Evolutionary conservation across 2,329 filamentous ascomycete genomes (phyloP).

Genomic region (Fusarium incarnatum): DNA sequence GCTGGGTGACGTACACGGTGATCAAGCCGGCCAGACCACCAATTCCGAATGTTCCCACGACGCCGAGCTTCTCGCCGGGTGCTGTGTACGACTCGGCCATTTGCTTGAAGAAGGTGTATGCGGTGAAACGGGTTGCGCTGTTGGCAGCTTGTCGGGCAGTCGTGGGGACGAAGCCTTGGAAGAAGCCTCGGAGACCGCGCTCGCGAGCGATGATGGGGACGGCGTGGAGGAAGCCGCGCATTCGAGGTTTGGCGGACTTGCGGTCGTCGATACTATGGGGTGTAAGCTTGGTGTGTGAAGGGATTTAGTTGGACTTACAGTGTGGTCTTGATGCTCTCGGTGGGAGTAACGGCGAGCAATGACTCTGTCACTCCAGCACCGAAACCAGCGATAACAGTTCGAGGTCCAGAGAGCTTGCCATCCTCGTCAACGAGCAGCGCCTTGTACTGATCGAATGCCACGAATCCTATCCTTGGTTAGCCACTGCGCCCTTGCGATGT

Average conservation of each 20-base stretch:
- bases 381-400: constrained; percentile 93
- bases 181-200: constrained; percentile 90
- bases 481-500: neutral
- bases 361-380: constrained; percentile 95
- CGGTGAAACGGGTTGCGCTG: constrained; percentile 88
- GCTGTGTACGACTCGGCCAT: constrained; percentile 91
- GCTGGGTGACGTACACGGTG: constrained; percentile 83
- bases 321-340: constrained; percentile 98
- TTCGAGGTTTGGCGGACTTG: constrained; percentile 84
- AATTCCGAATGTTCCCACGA: constrained; percentile 88
- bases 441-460: constrained; percentile 97
- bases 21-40: constrained; percentile 90
- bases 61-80: constrained; percentile 93
- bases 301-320: constrained; percentile 62
- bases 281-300: neutral
- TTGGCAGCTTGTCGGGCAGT: constrained; percentile 96
- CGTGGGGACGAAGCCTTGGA: constrained; percentile 95
- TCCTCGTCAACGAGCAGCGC: constrained; percentile 81
- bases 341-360: constrained; percentile 91
- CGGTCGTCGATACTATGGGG: constrained; percentile 87
- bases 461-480: constrained; percentile 66
- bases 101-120: constrained; percentile 91
- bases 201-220: constrained; percentile 88
- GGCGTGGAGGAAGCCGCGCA: constrained; percentile 93
- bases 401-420: constrained; percentile 89